Base-by-base conservation (phyloP, 495 filamentous ascomycete species). In the Copromyces sp. region DNA sequence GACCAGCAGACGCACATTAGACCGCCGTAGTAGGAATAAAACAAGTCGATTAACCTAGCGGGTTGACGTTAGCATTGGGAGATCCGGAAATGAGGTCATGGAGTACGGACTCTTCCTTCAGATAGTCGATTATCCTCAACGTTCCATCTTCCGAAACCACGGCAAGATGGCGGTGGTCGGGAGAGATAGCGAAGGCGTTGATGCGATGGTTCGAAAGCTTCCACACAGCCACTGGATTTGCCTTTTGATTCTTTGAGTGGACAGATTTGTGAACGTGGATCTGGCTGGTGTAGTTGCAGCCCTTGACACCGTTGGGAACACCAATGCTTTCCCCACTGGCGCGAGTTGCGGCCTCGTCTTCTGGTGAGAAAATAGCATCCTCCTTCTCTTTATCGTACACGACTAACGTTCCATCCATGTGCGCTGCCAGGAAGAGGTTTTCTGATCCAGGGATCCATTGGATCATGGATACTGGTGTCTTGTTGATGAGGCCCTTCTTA, bases 331-430 rank as follows among this genome's bases (percentile, higher is more conserved):
- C 83, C 11, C 82, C 78, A 42, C 85, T 82, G 29, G 71, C 32
- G 65, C 81, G 83, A 9, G 81, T 75, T 40, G 80, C 78, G 41
- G 81, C 80, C 40, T 83, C 82, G 16, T 85, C 84, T 42, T 90
- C 87, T 0, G 84, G 81, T 4, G 77, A 80, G 72, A 87, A 87
- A 35, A 81, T 78, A 3, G 92, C 92, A 81, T 99, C 95, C 75
- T 99, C 95, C 79, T 97, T 98, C 79, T 98, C 96, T 83, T 98
- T 98, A 81, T 99, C 96, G 76, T 98, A 99, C 3, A 98, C 94
- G 8, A 99, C 88, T 69, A 99, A 80, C n/a, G 92, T 89, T 9
- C 95, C 95, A 78, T 98, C 95, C 83, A 93, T 92, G 82, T 99
- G 94, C 3, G 94, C 91, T 12, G 95, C 94, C 38, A 98, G 85